These are phyloP conservation scores for Leccinum broughii DNA, from an alignment of 768 basidiomycete species.

Conservation along the genomic window DNA sequence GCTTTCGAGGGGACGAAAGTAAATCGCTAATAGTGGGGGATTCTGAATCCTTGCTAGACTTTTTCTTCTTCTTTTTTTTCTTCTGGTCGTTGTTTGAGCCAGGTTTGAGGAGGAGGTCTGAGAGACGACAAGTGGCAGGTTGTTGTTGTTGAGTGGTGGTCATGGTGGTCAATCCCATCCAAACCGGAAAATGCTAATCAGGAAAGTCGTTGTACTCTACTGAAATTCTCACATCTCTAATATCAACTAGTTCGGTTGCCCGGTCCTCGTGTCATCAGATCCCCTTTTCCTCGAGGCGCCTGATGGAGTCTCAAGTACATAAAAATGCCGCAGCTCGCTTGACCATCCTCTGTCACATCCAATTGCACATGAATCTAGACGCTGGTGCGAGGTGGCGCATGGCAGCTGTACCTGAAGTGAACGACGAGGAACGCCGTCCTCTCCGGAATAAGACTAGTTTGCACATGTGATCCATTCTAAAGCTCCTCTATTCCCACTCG, in stretches of 20 bases:
- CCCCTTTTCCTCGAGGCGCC: not conserved
- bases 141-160: not conserved
- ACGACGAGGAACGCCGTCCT: not conserved
- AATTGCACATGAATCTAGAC: too few species aligned
- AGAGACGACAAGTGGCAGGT: not conserved
- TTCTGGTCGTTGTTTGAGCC: constrained; percentile 40
- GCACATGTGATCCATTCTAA: not conserved
- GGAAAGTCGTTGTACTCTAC: constrained; percentile 14
- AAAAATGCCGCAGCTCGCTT: not conserved
- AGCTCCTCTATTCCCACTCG: not conserved
- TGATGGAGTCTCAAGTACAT: constrained; percentile 3
- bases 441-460: not conserved
- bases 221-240: not conserved
- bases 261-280: not conserved
- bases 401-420: too few species aligned
- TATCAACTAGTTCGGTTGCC: not conserved
- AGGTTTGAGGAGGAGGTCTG: constrained; percentile 1
- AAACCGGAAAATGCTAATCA: constrained; percentile 7
- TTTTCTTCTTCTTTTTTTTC: constrained; percentile 71
- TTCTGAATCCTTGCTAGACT: constrained; percentile 37
- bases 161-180: not conserved
- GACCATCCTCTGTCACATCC: too few species aligned
- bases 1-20: constrained; percentile 26
- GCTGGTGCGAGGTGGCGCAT: too few species aligned
- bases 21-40: constrained; percentile 23